Conservation (phyloP, 2,329 filamentous ascomycete species). For the Cercospora sp. region DNA sequence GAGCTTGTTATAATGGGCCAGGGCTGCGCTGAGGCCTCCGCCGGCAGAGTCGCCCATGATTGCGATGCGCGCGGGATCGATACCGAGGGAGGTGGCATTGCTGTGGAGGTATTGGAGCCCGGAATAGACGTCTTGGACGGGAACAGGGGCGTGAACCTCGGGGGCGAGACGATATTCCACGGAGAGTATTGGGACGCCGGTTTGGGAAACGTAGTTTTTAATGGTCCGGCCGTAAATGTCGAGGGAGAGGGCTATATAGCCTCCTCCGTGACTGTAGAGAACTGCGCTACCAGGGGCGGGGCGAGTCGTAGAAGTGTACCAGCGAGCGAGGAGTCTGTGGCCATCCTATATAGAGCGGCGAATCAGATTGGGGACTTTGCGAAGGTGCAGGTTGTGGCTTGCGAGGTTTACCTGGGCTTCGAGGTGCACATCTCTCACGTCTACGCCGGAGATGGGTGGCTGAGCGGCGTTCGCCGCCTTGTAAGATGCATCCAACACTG, state of each 20-base stretch:
- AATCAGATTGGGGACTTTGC: too few relatives aligned
- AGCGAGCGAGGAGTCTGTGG: slow-evolving; percentile 27
- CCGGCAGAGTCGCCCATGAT: slow-evolving; percentile 50
- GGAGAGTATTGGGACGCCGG: slow-evolving; percentile 41
- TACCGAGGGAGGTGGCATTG: slow-evolving; percentile 44
- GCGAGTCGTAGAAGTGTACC: slow-evolving; percentile 23
- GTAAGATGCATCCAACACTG: too few relatives aligned
- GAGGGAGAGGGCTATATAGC: slow-evolving; percentile 41
- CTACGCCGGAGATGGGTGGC: too few relatives aligned
- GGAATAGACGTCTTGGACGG: slow-evolving; percentile 46
- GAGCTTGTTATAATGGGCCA: slow-evolving; percentile 42
- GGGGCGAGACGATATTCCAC: slow-evolving; percentile 50
- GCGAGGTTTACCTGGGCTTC: too few relatives aligned
- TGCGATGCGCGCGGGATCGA: slow-evolving; percentile 46
- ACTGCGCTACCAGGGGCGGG: slow-evolving; percentile 32
- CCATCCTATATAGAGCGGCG: slow-evolving; percentile 13
- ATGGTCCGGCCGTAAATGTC: slow-evolving; percentile 33
- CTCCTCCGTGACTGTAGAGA: slow-evolving; percentile 47
- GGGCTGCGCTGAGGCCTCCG: slow-evolving; percentile 45
- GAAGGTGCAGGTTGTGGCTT: too few relatives aligned
- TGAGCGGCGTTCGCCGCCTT: too few relatives aligned
- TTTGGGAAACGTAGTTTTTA: slow-evolving; percentile 30
- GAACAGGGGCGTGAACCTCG: slow-evolving; percentile 43
- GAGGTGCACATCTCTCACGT: too few relatives aligned
- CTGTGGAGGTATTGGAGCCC: slow-evolving; percentile 43